phyloP scores from a whole-genome alignment of 2,329 filamentous ascomycete genomes.

The Penicillium sp. region DNA sequence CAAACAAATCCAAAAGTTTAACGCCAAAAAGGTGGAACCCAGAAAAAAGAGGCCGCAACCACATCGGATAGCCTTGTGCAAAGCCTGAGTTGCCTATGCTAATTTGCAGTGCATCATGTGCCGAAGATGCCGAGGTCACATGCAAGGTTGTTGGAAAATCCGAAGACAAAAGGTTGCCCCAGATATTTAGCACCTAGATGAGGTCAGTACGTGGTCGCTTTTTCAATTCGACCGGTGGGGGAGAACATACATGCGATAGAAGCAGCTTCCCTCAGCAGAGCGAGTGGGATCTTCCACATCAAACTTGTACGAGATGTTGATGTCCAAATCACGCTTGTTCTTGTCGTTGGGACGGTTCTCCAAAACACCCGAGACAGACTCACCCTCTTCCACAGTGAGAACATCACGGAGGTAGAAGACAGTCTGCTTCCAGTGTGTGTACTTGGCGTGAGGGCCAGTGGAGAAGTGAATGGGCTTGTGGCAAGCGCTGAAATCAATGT shows the following conservation, averaged over 20 bases:
- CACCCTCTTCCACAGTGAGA: slow-evolving; percentile 81
- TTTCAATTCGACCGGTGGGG: too few species aligned
- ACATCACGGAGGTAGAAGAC: slow-evolving; percentile 96
- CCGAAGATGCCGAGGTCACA: slow-evolving; percentile 15
- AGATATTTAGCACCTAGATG: slow-evolving; percentile 22
- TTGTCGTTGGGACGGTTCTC: slow-evolving; percentile 84
- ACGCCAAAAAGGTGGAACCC: slow-evolving; percentile 26
- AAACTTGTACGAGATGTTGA: slow-evolving; percentile 75
- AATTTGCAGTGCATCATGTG: slow-evolving; percentile 24
- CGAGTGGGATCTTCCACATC: slow-evolving; percentile 69
- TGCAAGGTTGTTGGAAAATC: slow-evolving; percentile 12
- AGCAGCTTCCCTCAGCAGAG: slow-evolving; percentile 60
- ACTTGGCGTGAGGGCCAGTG: slow-evolving; percentile 95
- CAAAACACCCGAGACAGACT: slow-evolving; percentile 67
- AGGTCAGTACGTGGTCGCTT: neutral
- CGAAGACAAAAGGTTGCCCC: slow-evolving; percentile 12
- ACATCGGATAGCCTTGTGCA: slow-evolving; percentile 22
- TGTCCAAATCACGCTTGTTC: slow-evolving; percentile 93
- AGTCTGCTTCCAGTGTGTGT: slow-evolving; percentile 99
- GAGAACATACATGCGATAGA: slow-evolving; percentile 63
- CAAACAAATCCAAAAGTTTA: slow-evolving; percentile 19
- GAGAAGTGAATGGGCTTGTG: slow-evolving; percentile 97
- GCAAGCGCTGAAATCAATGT: slow-evolving; percentile 96
- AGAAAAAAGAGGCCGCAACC: slow-evolving; percentile 31
- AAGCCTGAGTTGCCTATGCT: slow-evolving; percentile 26